A percentile compares a stretch with the other conserved stretches of the same genome.
phyloP scores from a whole-genome alignment of 768 basidiomycete species.

The Xanthoconium purpureum region DNA sequence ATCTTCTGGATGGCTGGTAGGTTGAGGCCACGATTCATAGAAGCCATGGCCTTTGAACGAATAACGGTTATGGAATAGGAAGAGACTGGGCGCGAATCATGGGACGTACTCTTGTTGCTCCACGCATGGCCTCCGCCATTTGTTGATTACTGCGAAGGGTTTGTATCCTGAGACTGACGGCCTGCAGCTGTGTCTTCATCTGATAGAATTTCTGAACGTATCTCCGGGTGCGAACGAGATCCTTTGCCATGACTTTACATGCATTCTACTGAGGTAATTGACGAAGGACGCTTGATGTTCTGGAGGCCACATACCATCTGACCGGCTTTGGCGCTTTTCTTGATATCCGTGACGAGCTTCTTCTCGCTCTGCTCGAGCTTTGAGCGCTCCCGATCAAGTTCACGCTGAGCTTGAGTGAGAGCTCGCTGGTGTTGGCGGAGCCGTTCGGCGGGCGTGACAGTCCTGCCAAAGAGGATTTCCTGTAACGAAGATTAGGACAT shows the following conservation, averaged over 20 bases:
- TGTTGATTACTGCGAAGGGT: constrained; percentile 95
- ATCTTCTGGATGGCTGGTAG: constrained; percentile 92
- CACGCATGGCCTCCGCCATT: constrained; percentile 99
- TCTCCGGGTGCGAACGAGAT: constrained; percentile 91
- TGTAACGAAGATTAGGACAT: constrained; percentile 34
- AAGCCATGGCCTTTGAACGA: constrained; percentile 80
- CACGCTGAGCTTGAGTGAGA: constrained; percentile 94
- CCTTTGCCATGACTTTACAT: constrained; percentile 99
- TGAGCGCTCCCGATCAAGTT: constrained; percentile 91
- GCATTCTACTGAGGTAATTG: constrained; percentile 65
- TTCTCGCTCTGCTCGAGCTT: constrained; percentile 97
- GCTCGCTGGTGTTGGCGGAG: constrained; percentile 95
- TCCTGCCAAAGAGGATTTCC: constrained; percentile 95
- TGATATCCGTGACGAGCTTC: constrained; percentile 94
- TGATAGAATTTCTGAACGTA: constrained; percentile 98
- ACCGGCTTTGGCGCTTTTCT: constrained; percentile 91
- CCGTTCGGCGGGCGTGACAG: constrained; percentile 93
- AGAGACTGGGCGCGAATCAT: background rate
- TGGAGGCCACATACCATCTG: constrained; percentile 66
- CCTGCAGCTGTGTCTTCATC: constrained; percentile 98
- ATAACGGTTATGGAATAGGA: constrained; percentile 1
- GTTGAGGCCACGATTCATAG: constrained; percentile 96
- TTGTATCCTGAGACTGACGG: constrained; percentile 92
- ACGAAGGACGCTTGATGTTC: constrained; percentile 6
- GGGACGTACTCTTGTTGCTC: constrained; percentile 84